phyloP scores from a whole-genome alignment of 2,329 filamentous ascomycete species.

The Aspergillus sergii region DNA sequence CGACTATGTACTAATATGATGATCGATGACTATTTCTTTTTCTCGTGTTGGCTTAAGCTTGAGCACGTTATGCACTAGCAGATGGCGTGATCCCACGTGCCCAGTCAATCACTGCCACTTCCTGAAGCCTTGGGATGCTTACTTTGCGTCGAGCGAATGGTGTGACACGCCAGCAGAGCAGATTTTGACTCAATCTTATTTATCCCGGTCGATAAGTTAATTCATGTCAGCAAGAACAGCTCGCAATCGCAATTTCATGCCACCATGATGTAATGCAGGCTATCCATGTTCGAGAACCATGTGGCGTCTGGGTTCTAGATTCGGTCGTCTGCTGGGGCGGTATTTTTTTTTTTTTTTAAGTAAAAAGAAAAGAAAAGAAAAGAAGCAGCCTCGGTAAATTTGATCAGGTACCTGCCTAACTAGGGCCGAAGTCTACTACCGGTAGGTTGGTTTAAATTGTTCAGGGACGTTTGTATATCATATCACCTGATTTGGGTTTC shows the following conservation, averaged over 20 bases:
- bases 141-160: background rate
- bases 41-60: slow-evolving; percentile 10
- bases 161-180: background rate
- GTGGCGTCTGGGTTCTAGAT: background rate
- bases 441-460: background rate
- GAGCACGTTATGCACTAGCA: slow-evolving; percentile 18
- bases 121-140: background rate
- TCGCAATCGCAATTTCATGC: background rate
- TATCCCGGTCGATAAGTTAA: too few relatives aligned
- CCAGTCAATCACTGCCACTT: background rate
- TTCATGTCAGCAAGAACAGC: background rate
- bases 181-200: background rate
- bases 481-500: background rate
- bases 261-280: background rate
- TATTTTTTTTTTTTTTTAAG: too few relatives aligned
- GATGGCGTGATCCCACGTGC: slow-evolving; percentile 16
- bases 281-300: background rate
- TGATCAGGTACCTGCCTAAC: background rate
- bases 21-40: background rate
- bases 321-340: background rate
- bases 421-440: background rate
- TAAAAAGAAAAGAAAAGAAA: too few relatives aligned
- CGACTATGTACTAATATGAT: background rate
- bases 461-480: background rate
- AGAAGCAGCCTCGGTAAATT: too few relatives aligned